phyloP scores from a whole-genome alignment of 768 basidiomycete genomes.

The Tephrocybe sp. region DNA sequence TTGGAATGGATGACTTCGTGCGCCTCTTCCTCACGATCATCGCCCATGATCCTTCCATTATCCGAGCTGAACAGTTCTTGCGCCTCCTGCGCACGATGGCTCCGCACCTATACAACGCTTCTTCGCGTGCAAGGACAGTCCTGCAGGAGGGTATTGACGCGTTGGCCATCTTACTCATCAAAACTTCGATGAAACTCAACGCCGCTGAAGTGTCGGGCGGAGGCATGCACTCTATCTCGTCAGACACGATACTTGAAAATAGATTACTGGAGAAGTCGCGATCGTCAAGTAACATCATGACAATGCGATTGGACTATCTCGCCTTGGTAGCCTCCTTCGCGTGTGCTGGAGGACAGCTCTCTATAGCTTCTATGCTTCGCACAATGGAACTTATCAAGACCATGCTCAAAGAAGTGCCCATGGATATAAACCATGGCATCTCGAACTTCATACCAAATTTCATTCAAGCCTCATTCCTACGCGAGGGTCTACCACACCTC shows the following conservation, averaged over 20 bases:
- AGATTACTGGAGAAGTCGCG: conserved; percentile 41
- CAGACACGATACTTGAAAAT: conserved; percentile 30
- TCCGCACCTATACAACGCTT: conserved; percentile 56
- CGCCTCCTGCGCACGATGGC: conserved; percentile 55
- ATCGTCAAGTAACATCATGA: conserved; percentile 48
- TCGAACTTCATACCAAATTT: conserved; percentile 55
- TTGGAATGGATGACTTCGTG: conserved; percentile 64
- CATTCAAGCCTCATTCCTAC: conserved; percentile 46
- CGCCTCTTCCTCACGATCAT: conserved; percentile 77
- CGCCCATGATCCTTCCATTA: conserved; percentile 65
- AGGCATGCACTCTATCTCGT: conserved; percentile 19
- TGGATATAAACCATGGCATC: conserved; percentile 35
- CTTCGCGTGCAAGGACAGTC: conserved; percentile 48
- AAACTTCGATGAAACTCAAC: conserved; percentile 44
- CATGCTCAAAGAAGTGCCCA: conserved; percentile 52
- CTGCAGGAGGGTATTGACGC: conserved; percentile 71
- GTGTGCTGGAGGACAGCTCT: conserved; percentile 46
- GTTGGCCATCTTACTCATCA: conserved; percentile 52
- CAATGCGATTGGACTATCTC: conserved; percentile 68
- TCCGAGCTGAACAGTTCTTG: conserved; percentile 70
- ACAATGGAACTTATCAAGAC: conserved; percentile 54
- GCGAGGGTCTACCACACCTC: conserved; percentile 37
- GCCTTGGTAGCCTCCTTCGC: conserved; percentile 49
- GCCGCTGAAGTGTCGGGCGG: conserved; percentile 31
- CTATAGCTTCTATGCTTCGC: conserved; percentile 38